Conservation (phyloP, 495 filamentous ascomycete genomes). For the Hamigera avellanea region DNA sequence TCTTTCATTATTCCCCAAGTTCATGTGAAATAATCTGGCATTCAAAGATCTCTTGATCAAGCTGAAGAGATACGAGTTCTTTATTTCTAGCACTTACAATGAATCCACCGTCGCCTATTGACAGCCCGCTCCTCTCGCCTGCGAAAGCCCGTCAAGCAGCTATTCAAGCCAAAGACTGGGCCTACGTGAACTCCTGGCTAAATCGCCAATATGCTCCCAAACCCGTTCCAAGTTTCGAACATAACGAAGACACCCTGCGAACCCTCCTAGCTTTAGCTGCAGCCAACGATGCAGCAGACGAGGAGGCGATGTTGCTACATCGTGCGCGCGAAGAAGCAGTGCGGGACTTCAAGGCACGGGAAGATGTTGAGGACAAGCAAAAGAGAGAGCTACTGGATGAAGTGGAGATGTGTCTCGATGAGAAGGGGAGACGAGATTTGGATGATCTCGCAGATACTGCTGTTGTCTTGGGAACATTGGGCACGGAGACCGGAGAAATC, state of each 20-base stretch:
- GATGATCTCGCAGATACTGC: constrained; percentile 31
- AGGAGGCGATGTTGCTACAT: constrained; percentile 49
- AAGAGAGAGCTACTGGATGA: constrained; percentile 28
- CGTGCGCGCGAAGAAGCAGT: constrained; percentile 29
- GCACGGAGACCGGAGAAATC: constrained; percentile 22
- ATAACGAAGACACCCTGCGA: constrained; percentile 72
- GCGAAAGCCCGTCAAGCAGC: constrained; percentile 37
- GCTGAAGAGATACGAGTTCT: too few relatives aligned
- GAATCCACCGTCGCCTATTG: constrained; percentile 11
- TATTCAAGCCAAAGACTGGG: constrained; percentile 70
- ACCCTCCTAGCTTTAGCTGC: constrained; percentile 63
- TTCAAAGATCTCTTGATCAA: too few relatives aligned
- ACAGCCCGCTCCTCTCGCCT: constrained; percentile 31
- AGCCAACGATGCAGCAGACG: constrained; percentile 73
- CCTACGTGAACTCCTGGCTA: constrained; percentile 76
- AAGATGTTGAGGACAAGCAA: constrained; percentile 19
- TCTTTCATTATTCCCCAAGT: too few relatives aligned
- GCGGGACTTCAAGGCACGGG: constrained; percentile 19
- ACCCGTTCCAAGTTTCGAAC: constrained; percentile 59
- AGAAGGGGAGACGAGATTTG: constrained; percentile 19
- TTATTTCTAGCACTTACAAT: too few relatives aligned
- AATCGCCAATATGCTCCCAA: constrained; percentile 51
- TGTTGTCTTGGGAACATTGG: constrained; percentile 19
- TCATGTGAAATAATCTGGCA: too few relatives aligned
- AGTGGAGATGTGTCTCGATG: constrained; percentile 28